Conservation (phyloP, 2,329 filamentous ascomycete genomes). For the Trichocomaceae sp. region DNA sequence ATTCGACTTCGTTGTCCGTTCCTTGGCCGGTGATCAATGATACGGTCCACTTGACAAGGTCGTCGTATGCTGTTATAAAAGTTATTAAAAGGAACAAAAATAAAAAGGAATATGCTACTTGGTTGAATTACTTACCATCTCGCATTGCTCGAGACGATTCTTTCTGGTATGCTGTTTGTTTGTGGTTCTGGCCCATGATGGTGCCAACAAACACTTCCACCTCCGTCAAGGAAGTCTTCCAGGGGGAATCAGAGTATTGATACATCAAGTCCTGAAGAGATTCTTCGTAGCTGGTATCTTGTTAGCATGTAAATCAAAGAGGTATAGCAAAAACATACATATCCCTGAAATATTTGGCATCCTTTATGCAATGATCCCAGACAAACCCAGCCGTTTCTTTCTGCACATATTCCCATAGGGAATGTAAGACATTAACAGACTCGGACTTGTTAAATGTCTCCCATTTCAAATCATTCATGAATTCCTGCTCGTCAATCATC, state of each 20-base stretch:
- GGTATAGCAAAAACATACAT: conserved; percentile 16
- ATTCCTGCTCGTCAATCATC: conserved; percentile 64
- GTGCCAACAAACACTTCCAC: conserved; percentile 53
- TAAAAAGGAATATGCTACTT: no score
- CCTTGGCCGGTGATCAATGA: conserved; percentile 18
- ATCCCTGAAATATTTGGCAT: conserved; percentile 15
- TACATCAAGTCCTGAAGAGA: conserved; percentile 19
- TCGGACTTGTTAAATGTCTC: neutral
- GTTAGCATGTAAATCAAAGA: conserved; percentile 7
- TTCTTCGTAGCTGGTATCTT: conserved; percentile 45
- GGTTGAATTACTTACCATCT: conserved; percentile 15
- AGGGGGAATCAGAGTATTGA: conserved; percentile 43
- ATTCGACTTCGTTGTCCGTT: conserved; percentile 15
- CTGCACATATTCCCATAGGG: conserved; percentile 14
- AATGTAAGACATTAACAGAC: neutral
- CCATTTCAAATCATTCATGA: conserved; percentile 17
- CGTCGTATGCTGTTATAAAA: conserved; percentile 19
- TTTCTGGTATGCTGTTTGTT: conserved; percentile 19
- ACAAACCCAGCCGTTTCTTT: conserved; percentile 19
- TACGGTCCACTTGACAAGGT: conserved; percentile 18
- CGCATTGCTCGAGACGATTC: conserved; percentile 21
- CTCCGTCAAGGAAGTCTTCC: conserved; percentile 42
- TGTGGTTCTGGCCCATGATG: conserved; percentile 38
- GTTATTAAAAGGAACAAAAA: neutral
- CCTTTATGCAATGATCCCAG: conserved; percentile 19